These are phyloP conservation scores for Hypholoma fasciculare DNA, from an alignment of 768 basidiomycete species.

Conservation along the genomic window DNA sequence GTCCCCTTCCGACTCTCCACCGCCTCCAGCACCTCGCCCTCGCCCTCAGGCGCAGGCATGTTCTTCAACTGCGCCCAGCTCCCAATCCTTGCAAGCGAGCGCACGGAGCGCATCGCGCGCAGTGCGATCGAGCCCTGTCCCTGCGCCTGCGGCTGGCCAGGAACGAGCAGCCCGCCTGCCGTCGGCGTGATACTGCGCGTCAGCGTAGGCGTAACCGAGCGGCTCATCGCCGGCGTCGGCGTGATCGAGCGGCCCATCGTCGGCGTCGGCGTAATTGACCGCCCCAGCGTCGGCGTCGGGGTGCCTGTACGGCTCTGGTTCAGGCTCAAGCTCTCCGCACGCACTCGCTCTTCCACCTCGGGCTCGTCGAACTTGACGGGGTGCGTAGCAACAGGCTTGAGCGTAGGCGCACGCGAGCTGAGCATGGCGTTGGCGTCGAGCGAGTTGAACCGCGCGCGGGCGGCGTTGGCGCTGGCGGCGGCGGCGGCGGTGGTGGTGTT, in stretches of 20 bases:
- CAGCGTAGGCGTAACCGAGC: not conserved
- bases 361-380: not conserved
- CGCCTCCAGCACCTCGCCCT: constrained; percentile 12
- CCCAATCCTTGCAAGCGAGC: constrained; percentile 68
- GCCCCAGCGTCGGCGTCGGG: no score
- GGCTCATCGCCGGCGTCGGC: constrained; percentile 3
- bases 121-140: constrained; percentile 67
- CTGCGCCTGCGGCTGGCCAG: constrained; percentile 22
- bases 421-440: constrained; percentile 45
- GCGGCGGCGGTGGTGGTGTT: no score
- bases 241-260: constrained; percentile 27
- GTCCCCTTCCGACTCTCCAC: constrained; percentile 30
- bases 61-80: constrained; percentile 67
- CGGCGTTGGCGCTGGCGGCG: no score
- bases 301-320: no score
- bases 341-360: no score
- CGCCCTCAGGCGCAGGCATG: constrained; percentile 13
- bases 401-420: constrained; percentile 6
- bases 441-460: constrained; percentile 63
- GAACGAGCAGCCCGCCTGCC: constrained; percentile 34
- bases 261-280: not conserved
- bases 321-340: no score
- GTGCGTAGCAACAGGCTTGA: constrained; percentile 28
- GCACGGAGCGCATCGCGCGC: constrained; percentile 76
- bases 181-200: constrained; percentile 26